Base-by-base conservation (phyloP, 2,329 filamentous ascomycete species). In the Fusarium buharicum region DNA sequence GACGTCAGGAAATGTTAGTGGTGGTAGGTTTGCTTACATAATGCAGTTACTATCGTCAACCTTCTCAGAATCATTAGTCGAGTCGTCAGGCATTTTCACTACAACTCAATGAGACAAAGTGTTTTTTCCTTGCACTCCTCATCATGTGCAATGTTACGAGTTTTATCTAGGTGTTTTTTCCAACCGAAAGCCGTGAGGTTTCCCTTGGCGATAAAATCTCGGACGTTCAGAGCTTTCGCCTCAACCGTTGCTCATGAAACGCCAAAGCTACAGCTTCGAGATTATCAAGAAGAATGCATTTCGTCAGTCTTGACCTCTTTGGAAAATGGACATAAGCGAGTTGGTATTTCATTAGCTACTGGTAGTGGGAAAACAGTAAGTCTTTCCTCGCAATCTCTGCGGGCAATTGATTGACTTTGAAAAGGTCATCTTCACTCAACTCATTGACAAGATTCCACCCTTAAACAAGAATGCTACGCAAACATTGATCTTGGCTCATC, bases 241-340 rank as follows among this genome's bases (percentile, higher is more conserved):
- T 64, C 71, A 14, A 50, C 67, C 9, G 17, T 63, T 22, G 34
- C 56, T 51, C 56, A 56, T 39, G 52, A 59, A 5, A 41, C 37
- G 27, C 67, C 61, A 27, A 76, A 76, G 49, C 62, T 94, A 50
- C 83, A 83, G 52, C 86, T 96, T 37, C 90, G 93, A 66, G 82
- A 90, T 67, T 97, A 97, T 72, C 93, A 97, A 74, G 89, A 95
- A 79, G 92, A 97, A 82, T 96, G 92, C 72, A 96, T 97, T 59
- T 86, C 91, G 70, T 88, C 92, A 0, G 90, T 97, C 4, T 77
- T 96, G 2, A 77, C 82, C 2, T 86, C 92, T 51, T 74, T 96
- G 1, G 74, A 84, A 3, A 77, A 85, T 30, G 93, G 93, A 0
- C 86, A 93, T 65, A 93, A 91, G 70, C 85, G 93, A 7, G 78